Percentiles rank a stretch among this genome's conserved stretches.
These are phyloP conservation scores for Scleroderma bovista DNA, from an alignment of 768 basidiomycete genomes.

Conservation along the genomic window DNA sequence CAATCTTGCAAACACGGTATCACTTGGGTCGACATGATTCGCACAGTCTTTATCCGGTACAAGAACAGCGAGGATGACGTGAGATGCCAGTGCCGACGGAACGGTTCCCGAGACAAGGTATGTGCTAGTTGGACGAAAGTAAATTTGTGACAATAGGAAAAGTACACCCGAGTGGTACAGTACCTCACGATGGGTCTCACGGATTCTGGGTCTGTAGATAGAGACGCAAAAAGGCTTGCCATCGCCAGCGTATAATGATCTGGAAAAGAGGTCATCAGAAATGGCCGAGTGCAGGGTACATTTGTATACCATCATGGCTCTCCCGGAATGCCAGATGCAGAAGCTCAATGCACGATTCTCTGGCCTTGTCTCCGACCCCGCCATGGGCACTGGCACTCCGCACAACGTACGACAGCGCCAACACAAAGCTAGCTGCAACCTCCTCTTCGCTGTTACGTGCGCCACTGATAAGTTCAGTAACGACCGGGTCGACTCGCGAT, in stretches of 20 bases:
- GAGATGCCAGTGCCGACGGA: constrained; percentile 56
- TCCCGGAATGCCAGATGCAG: constrained; percentile 76
- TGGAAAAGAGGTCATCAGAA: constrained; percentile 19
- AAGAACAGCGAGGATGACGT: constrained; percentile 54
- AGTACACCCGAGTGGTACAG: constrained; percentile 21
- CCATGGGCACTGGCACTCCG: constrained; percentile 49
- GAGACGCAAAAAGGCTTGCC: constrained; percentile 54
- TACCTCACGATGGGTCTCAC: constrained; percentile 67
- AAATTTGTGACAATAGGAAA: constrained; percentile 2
- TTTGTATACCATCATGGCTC: constrained; percentile 51
- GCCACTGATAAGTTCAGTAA: constrained; percentile 76
- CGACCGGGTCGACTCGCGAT: constrained; percentile 88
- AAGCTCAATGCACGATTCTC: constrained; percentile 69
- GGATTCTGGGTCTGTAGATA: constrained; percentile 57
- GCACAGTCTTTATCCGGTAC: constrained; percentile 37
- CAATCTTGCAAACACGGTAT: constrained; percentile 60
- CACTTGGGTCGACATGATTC: constrained; percentile 5
- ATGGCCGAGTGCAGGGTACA: constrained; percentile 2
- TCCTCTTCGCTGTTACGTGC: constrained; percentile 58
- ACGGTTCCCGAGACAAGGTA: constrained; percentile 66
- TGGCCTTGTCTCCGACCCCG: constrained; percentile 73
- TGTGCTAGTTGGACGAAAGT: constrained; percentile 32
- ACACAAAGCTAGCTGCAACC: constrained; percentile 69
- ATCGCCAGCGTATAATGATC: constrained; percentile 67
- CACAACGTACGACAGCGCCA: constrained; percentile 74